phyloP scores from a whole-genome alignment of 305 asterid species.

The Rubia peregrina region DNA sequence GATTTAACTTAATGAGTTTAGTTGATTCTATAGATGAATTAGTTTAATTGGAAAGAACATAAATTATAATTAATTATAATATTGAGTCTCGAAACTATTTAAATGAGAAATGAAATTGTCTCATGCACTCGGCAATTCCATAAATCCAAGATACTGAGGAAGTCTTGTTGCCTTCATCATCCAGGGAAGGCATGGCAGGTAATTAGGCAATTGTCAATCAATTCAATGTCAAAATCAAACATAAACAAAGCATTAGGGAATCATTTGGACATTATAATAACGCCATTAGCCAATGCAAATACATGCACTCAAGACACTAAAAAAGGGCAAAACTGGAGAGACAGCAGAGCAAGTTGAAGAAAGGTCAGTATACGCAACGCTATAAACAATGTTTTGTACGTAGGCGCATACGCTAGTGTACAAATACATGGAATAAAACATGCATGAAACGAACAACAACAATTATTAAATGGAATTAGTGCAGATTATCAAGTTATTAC shows the following conservation, averaged over 20 bases:
- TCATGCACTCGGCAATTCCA: background rate
- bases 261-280: background rate
- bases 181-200: background rate
- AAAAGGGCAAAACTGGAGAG: too few species aligned
- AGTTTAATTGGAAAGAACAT: too few species aligned
- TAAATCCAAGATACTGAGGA: background rate
- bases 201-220: background rate
- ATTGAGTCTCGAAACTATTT: too few species aligned
- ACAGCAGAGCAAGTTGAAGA: background rate
- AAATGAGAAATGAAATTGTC: too few species aligned
- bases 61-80: too few species aligned
- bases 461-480: background rate
- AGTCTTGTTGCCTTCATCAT: background rate
- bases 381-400: too few species aligned
- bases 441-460: background rate
- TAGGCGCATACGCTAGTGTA: too few species aligned
- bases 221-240: slow-evolving; percentile 3
- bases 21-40: too few species aligned
- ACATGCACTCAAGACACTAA: background rate
- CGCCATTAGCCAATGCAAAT: background rate
- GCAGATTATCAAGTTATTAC: background rate
- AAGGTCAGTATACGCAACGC: background rate
- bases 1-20: too few species aligned
- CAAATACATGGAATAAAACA: background rate
- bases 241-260: background rate